A percentile compares a stretch with the other conserved stretches of the same genome.
Conservation (phyloP, 371 early-diverging fungal genomes). For the Mucor velutinosus region DNA sequence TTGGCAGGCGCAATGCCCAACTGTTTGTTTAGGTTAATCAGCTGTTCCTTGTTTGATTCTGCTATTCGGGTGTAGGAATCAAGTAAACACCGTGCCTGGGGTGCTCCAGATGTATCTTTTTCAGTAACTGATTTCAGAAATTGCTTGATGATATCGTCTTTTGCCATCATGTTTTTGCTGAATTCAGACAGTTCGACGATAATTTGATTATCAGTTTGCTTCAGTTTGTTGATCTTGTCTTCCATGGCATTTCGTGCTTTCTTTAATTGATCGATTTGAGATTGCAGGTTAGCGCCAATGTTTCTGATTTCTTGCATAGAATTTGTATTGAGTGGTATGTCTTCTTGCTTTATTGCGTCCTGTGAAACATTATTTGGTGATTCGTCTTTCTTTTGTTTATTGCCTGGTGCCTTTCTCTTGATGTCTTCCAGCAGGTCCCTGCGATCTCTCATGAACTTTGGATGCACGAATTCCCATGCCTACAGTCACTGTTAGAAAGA, state of each 20-base stretch:
- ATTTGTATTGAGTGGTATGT: background rate
- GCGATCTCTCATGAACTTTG: constrained; percentile 68
- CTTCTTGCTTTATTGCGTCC: background rate
- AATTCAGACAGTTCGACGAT: constrained; percentile 59
- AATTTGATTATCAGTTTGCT: constrained; percentile 57
- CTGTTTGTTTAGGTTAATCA: constrained; percentile 15
- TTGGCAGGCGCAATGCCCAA: background rate
- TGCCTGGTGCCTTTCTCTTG: constrained; percentile 53
- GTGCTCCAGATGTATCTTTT: constrained; percentile 10
- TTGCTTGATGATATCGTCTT: constrained; percentile 66
- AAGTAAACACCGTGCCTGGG: constrained; percentile 21
- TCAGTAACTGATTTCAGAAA: constrained; percentile 45
- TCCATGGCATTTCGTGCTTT: constrained; percentile 34
- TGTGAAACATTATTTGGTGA: background rate
- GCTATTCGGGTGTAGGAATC: constrained; percentile 32
- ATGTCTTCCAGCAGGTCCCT: constrained; percentile 67
- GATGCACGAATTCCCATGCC: constrained; percentile 84
- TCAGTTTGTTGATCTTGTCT: constrained; percentile 40
- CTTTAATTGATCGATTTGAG: constrained; percentile 49
- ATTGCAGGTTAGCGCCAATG: constrained; percentile 39
- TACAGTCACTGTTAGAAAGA: constrained; percentile 15
- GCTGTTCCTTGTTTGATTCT: constrained; percentile 20
- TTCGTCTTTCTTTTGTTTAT: constrained; percentile 33
- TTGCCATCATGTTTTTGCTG: constrained; percentile 61
- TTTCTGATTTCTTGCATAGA: constrained; percentile 28